Base-by-base conservation (phyloP, 1,139 yeast genomes). In the Geotrichum bryndzae region DNA sequence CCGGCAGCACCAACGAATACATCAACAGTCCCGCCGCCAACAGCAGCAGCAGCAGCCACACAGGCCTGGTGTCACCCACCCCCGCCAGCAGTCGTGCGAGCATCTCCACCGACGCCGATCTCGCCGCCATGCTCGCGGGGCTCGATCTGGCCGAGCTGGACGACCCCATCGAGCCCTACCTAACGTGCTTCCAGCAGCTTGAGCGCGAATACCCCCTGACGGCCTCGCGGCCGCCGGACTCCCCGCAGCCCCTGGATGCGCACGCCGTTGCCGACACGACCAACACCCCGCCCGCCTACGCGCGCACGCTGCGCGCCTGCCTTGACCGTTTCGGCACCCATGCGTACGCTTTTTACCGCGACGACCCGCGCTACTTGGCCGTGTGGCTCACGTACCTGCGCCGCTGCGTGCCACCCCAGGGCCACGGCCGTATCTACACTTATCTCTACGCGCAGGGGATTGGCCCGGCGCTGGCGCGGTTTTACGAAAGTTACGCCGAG, bases 321-420 rank as follows among this genome's bases (percentile, higher is more conserved):
- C 48, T 54, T 27, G 35, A 18, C 33, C 51, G 57, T 1, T 41
- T 41, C n/a, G 22, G 48, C 23, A 5, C 48, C 22, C 18, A n/a
- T 7, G 48, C 75, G 22, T 41, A n/a, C 23, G 2, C 76, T 1
- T 84, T 82, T 66, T 92, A 91, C 73, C 86, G 85, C 65, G 87
- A 92, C 71, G 97, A 92, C 71, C 83, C 91, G 0, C 76, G 97
- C 57, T 91, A 89, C 71, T 75, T 94, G 61, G 81, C 80, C 64
- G 80, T 91, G 0, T 94, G 99, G 97, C 74, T 92, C 89, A 88
- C 72, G 83, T 87, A 27, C 80, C 80, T 33, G 86, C 83, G 68
- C 82, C 88, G 0, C 25, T 23, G 29, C 13, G n/a, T 15, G 92
- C 88, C 65, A 79, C 86, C 5, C 94, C 95, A 0, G 75, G 81